Conservation (phyloP, 2,329 filamentous ascomycete species). For the Pseudophaeomoniella oleicola region DNA sequence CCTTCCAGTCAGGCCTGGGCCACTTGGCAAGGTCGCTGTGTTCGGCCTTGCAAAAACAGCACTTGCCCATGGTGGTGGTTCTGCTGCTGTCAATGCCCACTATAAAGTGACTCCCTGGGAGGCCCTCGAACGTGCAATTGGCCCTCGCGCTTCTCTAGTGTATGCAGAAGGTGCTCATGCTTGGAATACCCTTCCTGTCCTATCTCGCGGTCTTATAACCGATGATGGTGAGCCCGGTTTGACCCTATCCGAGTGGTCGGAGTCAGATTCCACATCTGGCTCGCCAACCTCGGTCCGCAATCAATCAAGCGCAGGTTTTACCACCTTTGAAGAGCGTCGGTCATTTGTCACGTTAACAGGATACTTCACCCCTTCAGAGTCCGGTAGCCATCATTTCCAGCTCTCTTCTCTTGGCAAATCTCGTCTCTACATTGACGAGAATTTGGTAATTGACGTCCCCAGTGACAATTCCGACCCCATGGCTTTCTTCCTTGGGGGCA, state of each 20-base stretch:
- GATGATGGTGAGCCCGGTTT: conserved; percentile 41
- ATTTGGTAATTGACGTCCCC: neutral
- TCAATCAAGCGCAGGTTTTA: neutral
- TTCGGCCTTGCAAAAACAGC: conserved; percentile 39
- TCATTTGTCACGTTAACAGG: neutral
- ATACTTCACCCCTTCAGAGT: neutral
- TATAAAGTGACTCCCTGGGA: conserved; percentile 30
- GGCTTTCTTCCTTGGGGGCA: neutral
- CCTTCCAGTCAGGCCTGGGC: conserved; percentile 38
- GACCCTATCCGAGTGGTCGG: conserved; percentile 41
- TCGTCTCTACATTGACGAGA: neutral
- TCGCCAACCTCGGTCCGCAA: neutral
- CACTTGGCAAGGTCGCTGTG: conserved; percentile 26
- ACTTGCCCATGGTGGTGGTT: conserved; percentile 44
- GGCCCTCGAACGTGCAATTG: conserved; percentile 22
- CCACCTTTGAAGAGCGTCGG: neutral
- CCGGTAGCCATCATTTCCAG: neutral
- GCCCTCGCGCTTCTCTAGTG: conserved; percentile 15
- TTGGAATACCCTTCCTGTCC: conserved; percentile 47
- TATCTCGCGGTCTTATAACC: conserved; percentile 37
- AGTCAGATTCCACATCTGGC: neutral
- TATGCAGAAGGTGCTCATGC: conserved; percentile 50
- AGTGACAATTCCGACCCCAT: neutral
- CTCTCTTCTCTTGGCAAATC: neutral
- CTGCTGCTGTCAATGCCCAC: conserved; percentile 37